A percentile compares a stretch with the other conserved stretches of the same genome.
Evolutionary conservation across 2,329 filamentous ascomycete genomes (phyloP).

Genomic region (Fusarium sp.): DNA sequence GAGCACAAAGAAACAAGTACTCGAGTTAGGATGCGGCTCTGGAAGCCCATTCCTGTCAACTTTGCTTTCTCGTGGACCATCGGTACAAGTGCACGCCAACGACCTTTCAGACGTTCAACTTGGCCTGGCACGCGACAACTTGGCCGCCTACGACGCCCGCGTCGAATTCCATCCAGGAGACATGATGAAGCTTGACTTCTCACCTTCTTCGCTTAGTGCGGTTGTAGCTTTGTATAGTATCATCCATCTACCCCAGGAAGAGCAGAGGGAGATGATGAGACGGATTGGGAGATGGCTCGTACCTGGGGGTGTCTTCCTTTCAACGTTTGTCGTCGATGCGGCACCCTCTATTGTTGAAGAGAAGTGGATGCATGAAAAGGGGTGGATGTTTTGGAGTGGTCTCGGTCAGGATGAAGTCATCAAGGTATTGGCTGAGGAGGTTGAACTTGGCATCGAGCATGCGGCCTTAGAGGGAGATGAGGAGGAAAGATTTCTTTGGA

Average conservation of each 20-base stretch:
- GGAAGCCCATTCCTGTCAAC: conserved; percentile 18
- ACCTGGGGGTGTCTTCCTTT: conserved; percentile 15
- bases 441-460: not conserved
- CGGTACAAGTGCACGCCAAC: conserved; percentile 13
- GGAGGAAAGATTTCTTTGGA: conserved; percentile 15
- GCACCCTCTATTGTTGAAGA: not conserved
- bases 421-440: not conserved
- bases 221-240: conserved; percentile 28
- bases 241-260: conserved; percentile 20
- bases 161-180: not conserved
- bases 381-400: conserved; percentile 36
- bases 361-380: conserved; percentile 17
- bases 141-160: not conserved
- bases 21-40: conserved; percentile 30
- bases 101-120: conserved; percentile 24
- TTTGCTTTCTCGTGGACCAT: not conserved
- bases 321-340: conserved; percentile 11
- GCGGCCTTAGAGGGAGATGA: conserved; percentile 3
- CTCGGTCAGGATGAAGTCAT: not conserved
- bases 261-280: conserved; percentile 20
- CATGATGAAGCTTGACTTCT: conserved; percentile 28
- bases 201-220: conserved; percentile 2
- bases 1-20: not conserved
- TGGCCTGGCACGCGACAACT: conserved; percentile 1
- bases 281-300: conserved; percentile 13